Base-by-base conservation (phyloP, 768 basidiomycete species). In the Termitomyces sp. region DNA sequence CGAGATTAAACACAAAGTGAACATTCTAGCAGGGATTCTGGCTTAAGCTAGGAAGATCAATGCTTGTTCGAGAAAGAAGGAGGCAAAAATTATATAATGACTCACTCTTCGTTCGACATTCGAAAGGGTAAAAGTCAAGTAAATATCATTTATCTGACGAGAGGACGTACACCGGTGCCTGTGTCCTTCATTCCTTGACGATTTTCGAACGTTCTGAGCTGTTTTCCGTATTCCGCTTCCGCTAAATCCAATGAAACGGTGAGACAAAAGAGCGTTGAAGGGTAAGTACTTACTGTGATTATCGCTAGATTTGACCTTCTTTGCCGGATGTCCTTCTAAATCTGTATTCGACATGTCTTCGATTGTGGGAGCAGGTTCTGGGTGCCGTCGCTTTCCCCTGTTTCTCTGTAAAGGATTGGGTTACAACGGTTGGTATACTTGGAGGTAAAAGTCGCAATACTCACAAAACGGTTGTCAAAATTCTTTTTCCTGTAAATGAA, bases 301-400 rank as follows among this genome's bases (percentile, higher is more conserved):
- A 14, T 64, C 61, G 17, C 69, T 68, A 42, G 10, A 24, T 8
- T 71, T 81, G 2, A 60, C 54, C 56, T 74, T 80, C 71, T 79
- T 80, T 19, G 65, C 57, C 7, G 68, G 68, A 17, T 65, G 66
- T 47, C 61, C 64, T 65, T 77, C 74, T 70, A 65, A 12, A 38
- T 22, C 35, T n/a, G 24, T 26, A 17, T 26, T 38, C 24, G 49
- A 40, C 24, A 17, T 7, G n/a, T 50, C 11, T 12, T 26, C 49
- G 19, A 40, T 5, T n/a, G 14, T 26, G 2, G 24, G 55, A 58
- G 61, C 56, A 63, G 60, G 34, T 65, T 75, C 75, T 72, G 72
- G 74, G 64, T 70, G 68, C 64, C 71, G 72, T 64, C 80, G 81
- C 73, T 82, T 82, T 68, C 82, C 79, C 65, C 80, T 71, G 38